Evolutionary conservation across 169 alveolate genomes (phyloP).

Genomic region (Toxoplasma gondii): DNA sequence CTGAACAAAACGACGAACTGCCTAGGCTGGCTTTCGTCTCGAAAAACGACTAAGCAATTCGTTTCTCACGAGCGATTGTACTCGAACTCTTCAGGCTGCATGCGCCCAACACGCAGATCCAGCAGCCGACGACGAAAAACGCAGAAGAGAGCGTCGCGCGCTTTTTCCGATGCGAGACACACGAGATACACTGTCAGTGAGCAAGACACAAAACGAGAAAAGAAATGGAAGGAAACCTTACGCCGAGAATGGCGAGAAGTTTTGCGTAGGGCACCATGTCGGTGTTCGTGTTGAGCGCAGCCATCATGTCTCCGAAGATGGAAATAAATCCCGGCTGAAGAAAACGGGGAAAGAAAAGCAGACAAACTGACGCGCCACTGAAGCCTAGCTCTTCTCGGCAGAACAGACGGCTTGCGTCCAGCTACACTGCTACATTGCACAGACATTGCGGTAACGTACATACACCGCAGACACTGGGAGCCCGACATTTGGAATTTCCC

Average conservation of each 20-base stretch:
- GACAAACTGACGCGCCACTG: background rate
- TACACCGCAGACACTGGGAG: no score
- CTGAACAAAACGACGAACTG: no score
- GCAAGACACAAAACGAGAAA: background rate
- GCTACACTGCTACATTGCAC: no score
- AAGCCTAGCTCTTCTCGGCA: background rate
- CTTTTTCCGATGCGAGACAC: no score
- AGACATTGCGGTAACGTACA: no score
- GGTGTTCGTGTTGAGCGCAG: slow-evolving; percentile 46
- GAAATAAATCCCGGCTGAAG: slow-evolving; percentile 45
- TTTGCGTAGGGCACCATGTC: slow-evolving; percentile 22
- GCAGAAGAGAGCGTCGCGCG: no score
- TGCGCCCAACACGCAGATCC: no score
- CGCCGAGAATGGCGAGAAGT: slow-evolving; percentile 46
- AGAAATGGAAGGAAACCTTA: background rate
- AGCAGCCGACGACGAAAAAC: no score
- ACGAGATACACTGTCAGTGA: background rate
- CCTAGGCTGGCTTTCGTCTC: no score
- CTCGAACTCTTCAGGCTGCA: no score
- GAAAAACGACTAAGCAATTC: no score
- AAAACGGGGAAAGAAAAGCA: background rate
- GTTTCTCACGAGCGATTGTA: no score
- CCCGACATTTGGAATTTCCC: background rate
- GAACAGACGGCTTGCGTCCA: background rate
- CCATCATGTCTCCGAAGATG: slow-evolving; percentile 36